These are phyloP conservation scores for Nakazawaea ernobii DNA, from an alignment of 805 yeast genomes.

Conservation along the genomic window DNA sequence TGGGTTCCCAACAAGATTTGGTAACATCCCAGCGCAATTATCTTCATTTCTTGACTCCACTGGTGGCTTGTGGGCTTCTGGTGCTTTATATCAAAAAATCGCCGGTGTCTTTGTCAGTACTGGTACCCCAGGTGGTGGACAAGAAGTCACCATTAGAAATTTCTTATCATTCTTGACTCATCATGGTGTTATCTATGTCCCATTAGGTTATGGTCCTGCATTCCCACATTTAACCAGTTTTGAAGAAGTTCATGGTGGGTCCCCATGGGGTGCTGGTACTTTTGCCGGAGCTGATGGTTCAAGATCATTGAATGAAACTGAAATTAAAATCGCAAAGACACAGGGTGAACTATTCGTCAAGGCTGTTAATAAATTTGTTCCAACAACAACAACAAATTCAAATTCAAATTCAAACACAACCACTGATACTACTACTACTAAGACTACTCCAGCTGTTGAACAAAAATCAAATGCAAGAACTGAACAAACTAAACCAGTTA, in stretches of 20 bases:
- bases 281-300: slow-evolving; percentile 74
- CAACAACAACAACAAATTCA: background rate
- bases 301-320: slow-evolving; percentile 59
- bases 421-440: background rate
- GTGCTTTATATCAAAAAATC: slow-evolving; percentile 65
- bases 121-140: slow-evolving; percentile 65
- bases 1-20: slow-evolving; percentile 79
- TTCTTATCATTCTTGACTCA: slow-evolving; percentile 57
- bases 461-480: slow-evolving; percentile 1
- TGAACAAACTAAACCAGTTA: slow-evolving; percentile 1
- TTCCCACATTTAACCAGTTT: slow-evolving; percentile 51
- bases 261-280: slow-evolving; percentile 87
- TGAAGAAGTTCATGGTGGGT: slow-evolving; percentile 72
- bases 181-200: slow-evolving; percentile 74
- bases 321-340: slow-evolving; percentile 52
- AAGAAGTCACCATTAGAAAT: slow-evolving; percentile 62
- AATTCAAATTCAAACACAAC: background rate
- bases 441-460: background rate
- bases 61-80: slow-evolving; percentile 71
- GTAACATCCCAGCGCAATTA: slow-evolving; percentile 73
- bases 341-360: slow-evolving; percentile 67
- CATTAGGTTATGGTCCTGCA: slow-evolving; percentile 63
- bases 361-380: slow-evolving; percentile 28
- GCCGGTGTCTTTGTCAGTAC: slow-evolving; percentile 71
- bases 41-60: slow-evolving; percentile 70